Conservation (phyloP, 2,329 filamentous ascomycete species). For the Hypoxylon sp. region DNA sequence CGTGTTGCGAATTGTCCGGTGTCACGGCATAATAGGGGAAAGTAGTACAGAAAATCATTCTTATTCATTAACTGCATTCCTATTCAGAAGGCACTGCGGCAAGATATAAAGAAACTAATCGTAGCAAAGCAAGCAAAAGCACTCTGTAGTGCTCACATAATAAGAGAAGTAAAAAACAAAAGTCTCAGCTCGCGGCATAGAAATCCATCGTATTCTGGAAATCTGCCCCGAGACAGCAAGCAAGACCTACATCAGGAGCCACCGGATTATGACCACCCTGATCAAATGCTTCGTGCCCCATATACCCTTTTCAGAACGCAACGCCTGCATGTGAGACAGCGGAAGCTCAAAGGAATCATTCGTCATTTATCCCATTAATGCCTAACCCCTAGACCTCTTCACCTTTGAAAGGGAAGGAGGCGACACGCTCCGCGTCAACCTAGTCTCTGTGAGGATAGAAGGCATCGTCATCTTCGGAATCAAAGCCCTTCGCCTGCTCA, state of each 20-base stretch:
- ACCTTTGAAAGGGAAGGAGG: background rate
- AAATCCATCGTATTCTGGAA: background rate
- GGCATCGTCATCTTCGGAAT: constrained; percentile 5
- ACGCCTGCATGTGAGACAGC: background rate
- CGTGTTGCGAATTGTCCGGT: background rate
- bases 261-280: background rate
- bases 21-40: background rate
- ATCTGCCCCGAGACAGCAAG: background rate
- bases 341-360: background rate
- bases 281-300: background rate
- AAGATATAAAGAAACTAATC: background rate
- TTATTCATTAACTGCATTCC: background rate
- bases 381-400: background rate
- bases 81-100: background rate
- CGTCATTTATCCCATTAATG: background rate
- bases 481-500: constrained; percentile 20
- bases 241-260: background rate
- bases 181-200: background rate
- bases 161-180: background rate
- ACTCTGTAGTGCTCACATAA: background rate
- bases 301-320: background rate
- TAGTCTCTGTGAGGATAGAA: constrained; percentile 4
- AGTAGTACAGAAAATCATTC: background rate
- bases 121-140: background rate
- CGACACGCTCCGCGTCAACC: background rate